Conservation (phyloP, 345 rosid species). For the Eutrema heterophyllum region DNA sequence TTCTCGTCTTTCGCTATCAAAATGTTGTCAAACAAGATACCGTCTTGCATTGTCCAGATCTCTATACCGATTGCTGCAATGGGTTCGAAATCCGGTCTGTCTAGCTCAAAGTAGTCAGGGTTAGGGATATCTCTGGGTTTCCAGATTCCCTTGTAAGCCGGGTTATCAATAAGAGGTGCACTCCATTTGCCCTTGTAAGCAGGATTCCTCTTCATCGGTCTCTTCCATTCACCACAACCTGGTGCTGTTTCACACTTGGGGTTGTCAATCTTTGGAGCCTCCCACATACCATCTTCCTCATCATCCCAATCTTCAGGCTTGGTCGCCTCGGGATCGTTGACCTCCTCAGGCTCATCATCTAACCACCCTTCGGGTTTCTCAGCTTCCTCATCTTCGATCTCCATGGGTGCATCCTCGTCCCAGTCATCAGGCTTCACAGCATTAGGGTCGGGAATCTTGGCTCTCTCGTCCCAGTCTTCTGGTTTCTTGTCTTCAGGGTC, state of each 20-base stretch:
- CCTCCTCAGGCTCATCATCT: constrained; percentile 86
- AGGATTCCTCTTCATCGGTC: constrained; percentile 72
- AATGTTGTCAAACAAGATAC: constrained; percentile 72
- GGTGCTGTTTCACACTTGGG: constrained; percentile 73
- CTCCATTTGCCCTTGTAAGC: constrained; percentile 90
- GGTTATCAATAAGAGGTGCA: constrained; percentile 74
- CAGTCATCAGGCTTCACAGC: constrained; percentile 84
- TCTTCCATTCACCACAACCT: constrained; percentile 92
- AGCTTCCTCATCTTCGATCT: constrained; percentile 75
- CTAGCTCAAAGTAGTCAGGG: constrained; percentile 73
- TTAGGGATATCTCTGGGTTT: constrained; percentile 77
- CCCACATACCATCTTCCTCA: constrained; percentile 94
- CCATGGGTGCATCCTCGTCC: constrained; percentile 96
- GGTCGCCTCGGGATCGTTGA: constrained; percentile 80
- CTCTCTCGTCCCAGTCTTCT: constrained; percentile 89
- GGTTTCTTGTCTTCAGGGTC: constrained; percentile 90
- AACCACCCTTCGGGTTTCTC: constrained; percentile 91
- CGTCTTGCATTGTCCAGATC: constrained; percentile 96
- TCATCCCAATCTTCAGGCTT: constrained; percentile 97
- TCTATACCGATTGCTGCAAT: constrained; percentile 83
- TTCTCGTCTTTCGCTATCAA: constrained; percentile 64
- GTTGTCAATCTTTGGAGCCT: constrained; percentile 78
- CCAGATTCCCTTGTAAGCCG: constrained; percentile 84
- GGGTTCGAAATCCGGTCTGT: constrained; percentile 64
- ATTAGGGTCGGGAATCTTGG: constrained; percentile 63